Base-by-base conservation (phyloP, 208 protist species). In the Naegleria fowleri region DNA sequence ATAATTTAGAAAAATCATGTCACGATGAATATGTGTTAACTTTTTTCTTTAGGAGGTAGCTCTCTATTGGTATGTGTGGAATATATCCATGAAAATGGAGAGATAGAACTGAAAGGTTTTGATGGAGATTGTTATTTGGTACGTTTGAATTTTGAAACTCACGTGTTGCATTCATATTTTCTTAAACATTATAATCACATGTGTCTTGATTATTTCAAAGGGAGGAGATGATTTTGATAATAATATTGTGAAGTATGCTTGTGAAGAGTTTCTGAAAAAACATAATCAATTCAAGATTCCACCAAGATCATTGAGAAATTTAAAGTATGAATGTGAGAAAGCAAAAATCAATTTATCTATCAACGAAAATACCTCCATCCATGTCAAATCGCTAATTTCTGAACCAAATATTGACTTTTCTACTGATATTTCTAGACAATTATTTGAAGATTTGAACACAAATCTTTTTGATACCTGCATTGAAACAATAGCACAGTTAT, bases 181-280 rank as follows among this genome's bases (percentile, higher is more conserved):
- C n/a, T n/a, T n/a, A n/a, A n/a, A n/a, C n/a, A n/a, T n/a, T n/a
- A n/a, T n/a, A n/a, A n/a, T n/a, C n/a, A n/a, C n/a, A n/a, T n/a
- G n/a, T n/a, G n/a, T n/a, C n/a, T n/a, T n/a, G n/a, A 40, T 99
- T 98, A 75, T 96, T 95, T 87, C 55, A 48, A 93, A 99, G 22
- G 99, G 99, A 76, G 99, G 99, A 39, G 98, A 99, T 95, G 99
- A 99, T 94, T 97, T 99, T 90, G 98, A 99, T 94, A 97, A 97
- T 59, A 94, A 96, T 83, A 86, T 99, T 25, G 95, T 99, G 39
- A 90, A 97, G 59, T 95, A 99, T 95, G 97, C 99, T 48, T 86
- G 97, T 38, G 92, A 95, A 7, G 97, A 99, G 90, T 97, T 99
- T 92, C 92, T 55, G 19, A 93, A 33, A 51, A 91, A 55, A 59